These are phyloP conservation scores for Comarum palustre DNA, from an alignment of 306 rosid species.

Conservation along the genomic window DNA sequence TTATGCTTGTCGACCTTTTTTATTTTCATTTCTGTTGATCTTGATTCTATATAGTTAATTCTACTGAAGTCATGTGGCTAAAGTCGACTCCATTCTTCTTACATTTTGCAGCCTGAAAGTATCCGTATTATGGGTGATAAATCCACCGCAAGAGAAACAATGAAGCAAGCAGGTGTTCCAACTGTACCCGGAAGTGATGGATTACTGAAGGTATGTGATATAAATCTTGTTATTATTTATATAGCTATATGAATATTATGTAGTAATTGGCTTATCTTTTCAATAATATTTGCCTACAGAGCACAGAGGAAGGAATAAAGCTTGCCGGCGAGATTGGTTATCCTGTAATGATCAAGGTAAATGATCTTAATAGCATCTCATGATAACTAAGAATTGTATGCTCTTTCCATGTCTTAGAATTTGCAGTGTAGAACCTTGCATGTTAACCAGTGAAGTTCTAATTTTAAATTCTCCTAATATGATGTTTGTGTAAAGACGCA, in stretches of 20 bases:
- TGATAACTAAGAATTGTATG: not conserved
- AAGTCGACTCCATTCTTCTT: conserved; percentile 12
- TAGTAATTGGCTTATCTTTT: conserved; percentile 13
- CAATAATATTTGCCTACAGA: conserved; percentile 44
- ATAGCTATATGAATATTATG: conserved; percentile 19
- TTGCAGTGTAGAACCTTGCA: not conserved
- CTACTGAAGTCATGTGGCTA: not conserved
- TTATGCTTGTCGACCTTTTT: not conserved
- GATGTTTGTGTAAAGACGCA: not conserved
- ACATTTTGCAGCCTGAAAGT: conserved; percentile 76
- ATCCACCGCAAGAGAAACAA: conserved; percentile 89
- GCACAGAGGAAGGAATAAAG: conserved; percentile 81
- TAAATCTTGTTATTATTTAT: conserved; percentile 12
- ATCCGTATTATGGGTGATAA: conserved; percentile 97
- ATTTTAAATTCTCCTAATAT: not conserved
- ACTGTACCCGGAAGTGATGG: conserved; percentile 82
- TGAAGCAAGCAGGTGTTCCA: conserved; percentile 84
- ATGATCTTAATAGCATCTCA: conserved; percentile 8
- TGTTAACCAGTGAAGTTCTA: not conserved
- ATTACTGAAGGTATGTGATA: conserved; percentile 65
- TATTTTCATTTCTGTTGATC: not conserved
- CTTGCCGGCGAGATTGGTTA: conserved; percentile 88
- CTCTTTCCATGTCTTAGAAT: not conserved
- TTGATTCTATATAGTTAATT: not conserved
- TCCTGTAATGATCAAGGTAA: conserved; percentile 98